A percentile compares a stretch with the other conserved stretches of the same genome.
Evolutionary conservation across 108 stramenopile genomes (phyloP).

Genomic region (Nitzschia sp.): DNA sequence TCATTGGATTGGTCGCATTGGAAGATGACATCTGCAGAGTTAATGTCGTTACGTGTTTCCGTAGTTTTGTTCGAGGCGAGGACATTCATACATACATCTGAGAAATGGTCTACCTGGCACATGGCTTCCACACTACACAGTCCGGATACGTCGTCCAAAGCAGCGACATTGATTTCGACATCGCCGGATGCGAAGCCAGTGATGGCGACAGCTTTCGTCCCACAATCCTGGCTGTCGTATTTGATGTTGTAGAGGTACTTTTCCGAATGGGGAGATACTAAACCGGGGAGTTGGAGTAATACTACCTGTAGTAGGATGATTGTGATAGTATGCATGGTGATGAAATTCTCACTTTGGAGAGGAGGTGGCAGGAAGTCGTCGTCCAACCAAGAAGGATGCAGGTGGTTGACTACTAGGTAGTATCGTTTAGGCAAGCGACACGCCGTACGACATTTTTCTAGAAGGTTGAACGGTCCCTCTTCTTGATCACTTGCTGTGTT

Average conservation of each 20-base stretch:
- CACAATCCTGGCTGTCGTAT: background rate
- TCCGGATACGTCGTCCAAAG: background rate
- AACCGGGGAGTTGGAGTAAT: too few relatives aligned
- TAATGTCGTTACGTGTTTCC: background rate
- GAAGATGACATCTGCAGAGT: background rate
- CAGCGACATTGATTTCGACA: background rate
- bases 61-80: background rate
- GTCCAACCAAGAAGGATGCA: too few relatives aligned
- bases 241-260: background rate
- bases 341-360: too few relatives aligned
- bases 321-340: too few relatives aligned
- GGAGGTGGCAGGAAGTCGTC: too few relatives aligned
- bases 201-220: background rate
- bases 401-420: too few relatives aligned
- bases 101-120: background rate
- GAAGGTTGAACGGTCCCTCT: too few relatives aligned
- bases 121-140: background rate
- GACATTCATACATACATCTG: background rate
- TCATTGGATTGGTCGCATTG: background rate
- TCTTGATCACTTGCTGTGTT: too few relatives aligned
- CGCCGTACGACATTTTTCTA: too few relatives aligned
- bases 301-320: too few relatives aligned
- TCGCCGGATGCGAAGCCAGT: background rate
- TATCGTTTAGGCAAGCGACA: too few relatives aligned
- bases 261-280: background rate